phyloP scores from a whole-genome alignment of 2,329 filamentous ascomycete genomes.

The Neonectria magnoliae region DNA sequence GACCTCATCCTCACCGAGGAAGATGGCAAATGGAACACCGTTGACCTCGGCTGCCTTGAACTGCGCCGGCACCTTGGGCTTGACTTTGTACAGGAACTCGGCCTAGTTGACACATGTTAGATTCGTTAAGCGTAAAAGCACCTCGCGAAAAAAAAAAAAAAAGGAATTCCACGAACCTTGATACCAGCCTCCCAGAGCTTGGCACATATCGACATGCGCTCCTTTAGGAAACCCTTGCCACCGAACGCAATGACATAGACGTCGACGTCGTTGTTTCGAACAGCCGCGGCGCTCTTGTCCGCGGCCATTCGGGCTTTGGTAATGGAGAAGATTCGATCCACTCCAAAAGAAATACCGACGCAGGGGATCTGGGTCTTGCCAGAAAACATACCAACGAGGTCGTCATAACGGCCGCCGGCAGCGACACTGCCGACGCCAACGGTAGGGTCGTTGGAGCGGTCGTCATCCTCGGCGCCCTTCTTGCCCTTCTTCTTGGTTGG shows the following conservation, averaged over 20 bases:
- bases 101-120: constrained; percentile 58
- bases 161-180: constrained; percentile 63
- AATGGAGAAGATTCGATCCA: constrained; percentile 95
- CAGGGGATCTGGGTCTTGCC: constrained; percentile 80
- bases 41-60: constrained; percentile 89
- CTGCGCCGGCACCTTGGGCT: constrained; percentile 87
- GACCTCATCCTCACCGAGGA: constrained; percentile 91
- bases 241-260: constrained; percentile 96
- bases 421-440: constrained; percentile 88
- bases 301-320: constrained; percentile 78
- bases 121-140: constrained; percentile 24
- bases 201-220: constrained; percentile 83
- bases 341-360: constrained; percentile 82
- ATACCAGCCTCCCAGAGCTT: constrained; percentile 87
- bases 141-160: not conserved
- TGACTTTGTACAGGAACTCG: constrained; percentile 89
- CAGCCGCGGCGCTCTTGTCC: constrained; percentile 61
- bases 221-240: constrained; percentile 83
- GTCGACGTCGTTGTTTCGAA: constrained; percentile 76
- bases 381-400: constrained; percentile 93
- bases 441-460: constrained; percentile 81
- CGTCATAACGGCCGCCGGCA: constrained; percentile 90
- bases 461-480: constrained; percentile 65
- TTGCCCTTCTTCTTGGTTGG: constrained; percentile 61
- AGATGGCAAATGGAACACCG: constrained; percentile 85